Conservation (phyloP, 2,329 filamentous ascomycete species). For the Penicillium decumbens region DNA sequence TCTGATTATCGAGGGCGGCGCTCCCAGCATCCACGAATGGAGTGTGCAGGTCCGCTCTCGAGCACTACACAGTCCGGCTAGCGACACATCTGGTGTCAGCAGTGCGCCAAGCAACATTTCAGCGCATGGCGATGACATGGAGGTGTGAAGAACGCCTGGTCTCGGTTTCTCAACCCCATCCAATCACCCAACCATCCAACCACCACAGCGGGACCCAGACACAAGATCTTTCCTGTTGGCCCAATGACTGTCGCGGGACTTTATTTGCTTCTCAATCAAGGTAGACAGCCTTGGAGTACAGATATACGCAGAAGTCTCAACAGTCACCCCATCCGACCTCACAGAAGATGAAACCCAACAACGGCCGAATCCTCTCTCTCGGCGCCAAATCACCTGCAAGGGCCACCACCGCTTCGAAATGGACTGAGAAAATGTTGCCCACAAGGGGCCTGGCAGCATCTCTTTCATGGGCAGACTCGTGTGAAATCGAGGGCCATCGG, state of each 20-base stretch:
- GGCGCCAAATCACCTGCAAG: not conserved
- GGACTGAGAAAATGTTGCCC: not conserved
- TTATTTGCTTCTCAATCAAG: not conserved
- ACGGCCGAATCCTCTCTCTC: not conserved
- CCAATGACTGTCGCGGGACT: not conserved
- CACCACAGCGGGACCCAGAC: not conserved
- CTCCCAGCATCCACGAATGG: constrained; percentile 66
- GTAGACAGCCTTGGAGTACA: not conserved
- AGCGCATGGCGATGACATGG: constrained; percentile 33
- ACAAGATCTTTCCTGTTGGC: not conserved
- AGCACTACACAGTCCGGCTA: constrained; percentile 26
- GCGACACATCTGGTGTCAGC: constrained; percentile 38
- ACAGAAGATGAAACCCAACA: not conserved
- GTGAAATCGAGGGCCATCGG: not conserved
- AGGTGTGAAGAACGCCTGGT: constrained; percentile 25
- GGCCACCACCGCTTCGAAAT: not conserved
- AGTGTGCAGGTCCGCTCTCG: constrained; percentile 35
- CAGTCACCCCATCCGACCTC: not conserved
- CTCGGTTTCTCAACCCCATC: not conserved
- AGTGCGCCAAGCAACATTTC: constrained; percentile 40
- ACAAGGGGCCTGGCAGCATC: not conserved
- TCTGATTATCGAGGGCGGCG: constrained; percentile 73
- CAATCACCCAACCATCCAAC: not conserved
- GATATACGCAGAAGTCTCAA: not conserved
- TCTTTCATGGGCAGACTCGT: not conserved